Base-by-base conservation (phyloP, 2,329 filamentous ascomycete genomes). In the Colletotrichum eremochloae region DNA sequence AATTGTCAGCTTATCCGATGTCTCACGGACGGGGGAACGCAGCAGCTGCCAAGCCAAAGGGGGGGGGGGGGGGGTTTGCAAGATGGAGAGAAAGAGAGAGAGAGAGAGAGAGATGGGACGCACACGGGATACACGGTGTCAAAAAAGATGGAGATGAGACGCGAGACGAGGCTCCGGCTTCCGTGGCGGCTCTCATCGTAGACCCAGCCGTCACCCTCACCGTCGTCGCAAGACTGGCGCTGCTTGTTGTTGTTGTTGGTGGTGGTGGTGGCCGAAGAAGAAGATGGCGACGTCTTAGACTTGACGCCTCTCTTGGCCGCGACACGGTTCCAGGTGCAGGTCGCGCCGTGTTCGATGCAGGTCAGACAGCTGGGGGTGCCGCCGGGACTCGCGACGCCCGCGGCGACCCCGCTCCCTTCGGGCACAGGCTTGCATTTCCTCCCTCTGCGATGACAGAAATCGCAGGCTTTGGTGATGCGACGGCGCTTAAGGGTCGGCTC, bases 381-480 rank as follows among this genome's bases (percentile, higher is more conserved):
- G 14, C 64, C 71, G 52, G 63, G 52, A 11, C 52, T 63, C 8
- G 53, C 53, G 29, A 33, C 33, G 31, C 38, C 38, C 18, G 46
- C 29, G 11, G 44, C 31, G n/a, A 36, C 66, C 11, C 48, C 57
- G 62, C 62, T 61, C 42, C 48, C 60, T 15, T 46, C 62, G n/a
- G 68, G 63, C 15, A 61, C 71, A 3, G 72, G 72, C 72, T 75
- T 75, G 74, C 74, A 75, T 40, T 75, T 75, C 14, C 74, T 72
- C 15, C 74, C 74, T 29, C 74, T 38, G 2, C 74, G 72, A 24
- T 75, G 74, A 9, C 74, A 75, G 11, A 75, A 75, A 55, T 75
- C 74, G 60, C 74, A 75, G 46, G 74, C 74, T 63, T 75, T 75
- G 42, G 74, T 75, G 65, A 75, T 72, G 56, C 74, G 74, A 5